These are phyloP conservation scores for Trypanosoma rangeli DNA, from an alignment of 208 protist genomes.

Conservation along the genomic window DNA sequence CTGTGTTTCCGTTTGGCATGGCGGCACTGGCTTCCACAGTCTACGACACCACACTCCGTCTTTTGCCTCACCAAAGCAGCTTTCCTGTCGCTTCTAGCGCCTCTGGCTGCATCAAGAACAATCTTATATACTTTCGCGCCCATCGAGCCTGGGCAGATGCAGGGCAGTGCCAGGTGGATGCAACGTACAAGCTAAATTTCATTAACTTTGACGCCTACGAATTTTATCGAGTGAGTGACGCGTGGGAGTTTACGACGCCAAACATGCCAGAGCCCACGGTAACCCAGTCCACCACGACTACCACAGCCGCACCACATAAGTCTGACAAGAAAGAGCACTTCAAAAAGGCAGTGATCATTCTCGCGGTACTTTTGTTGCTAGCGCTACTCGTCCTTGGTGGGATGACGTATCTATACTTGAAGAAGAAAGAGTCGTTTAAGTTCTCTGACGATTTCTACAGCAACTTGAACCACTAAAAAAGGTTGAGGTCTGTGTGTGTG, in stretches of 20 bases:
- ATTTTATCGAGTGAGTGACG: slow-evolving; percentile 44
- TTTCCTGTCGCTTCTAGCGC: slow-evolving; percentile 24
- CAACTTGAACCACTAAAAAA: slow-evolving; percentile 34
- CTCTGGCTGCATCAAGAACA: slow-evolving; percentile 35
- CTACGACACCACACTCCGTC: slow-evolving; percentile 26
- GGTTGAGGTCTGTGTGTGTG: no score
- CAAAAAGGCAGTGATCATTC: neutral
- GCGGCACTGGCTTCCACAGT: slow-evolving; percentile 21
- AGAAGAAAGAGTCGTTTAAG: neutral
- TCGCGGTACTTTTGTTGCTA: slow-evolving; percentile 14
- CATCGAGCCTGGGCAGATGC: slow-evolving; percentile 27
- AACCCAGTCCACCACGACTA: neutral
- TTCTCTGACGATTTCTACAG: slow-evolving; percentile 60
- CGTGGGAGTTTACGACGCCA: slow-evolving; percentile 55
- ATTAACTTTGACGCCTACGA: slow-evolving; percentile 25
- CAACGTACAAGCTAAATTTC: slow-evolving; percentile 38
- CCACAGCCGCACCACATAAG: neutral
- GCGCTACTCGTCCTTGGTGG: neutral
- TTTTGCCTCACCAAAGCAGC: slow-evolving; percentile 28
- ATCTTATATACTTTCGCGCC: slow-evolving; percentile 32
- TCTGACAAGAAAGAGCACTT: neutral
- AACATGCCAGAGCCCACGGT: slow-evolving; percentile 36
- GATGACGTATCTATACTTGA: slow-evolving; percentile 18
- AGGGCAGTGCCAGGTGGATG: slow-evolving; percentile 19
- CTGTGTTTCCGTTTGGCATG: slow-evolving; percentile 28